Percentiles rank a stretch among this genome's conserved stretches.
phyloP scores from a whole-genome alignment of 2,329 filamentous ascomycete genomes.

The Nemania sp. region DNA sequence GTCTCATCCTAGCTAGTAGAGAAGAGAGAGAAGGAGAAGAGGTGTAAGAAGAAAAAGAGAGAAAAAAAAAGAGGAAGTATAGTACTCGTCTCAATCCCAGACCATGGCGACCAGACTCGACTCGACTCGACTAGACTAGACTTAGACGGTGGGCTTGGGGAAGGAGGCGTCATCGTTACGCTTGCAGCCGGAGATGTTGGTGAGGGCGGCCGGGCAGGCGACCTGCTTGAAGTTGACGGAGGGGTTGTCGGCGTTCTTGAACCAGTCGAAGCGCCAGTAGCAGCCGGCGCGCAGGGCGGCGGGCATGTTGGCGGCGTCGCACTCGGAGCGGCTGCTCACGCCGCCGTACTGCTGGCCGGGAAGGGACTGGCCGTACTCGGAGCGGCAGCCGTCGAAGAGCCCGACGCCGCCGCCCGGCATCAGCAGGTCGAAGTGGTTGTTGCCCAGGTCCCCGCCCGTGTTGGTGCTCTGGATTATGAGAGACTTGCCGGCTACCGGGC shows the following conservation, averaged over 20 bases:
- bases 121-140: not conserved
- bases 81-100: too few species aligned
- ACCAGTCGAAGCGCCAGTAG: slow-evolving; percentile 60
- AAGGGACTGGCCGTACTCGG: slow-evolving; percentile 46
- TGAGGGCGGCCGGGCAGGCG: slow-evolving; percentile 51
- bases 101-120: too few species aligned
- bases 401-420: slow-evolving; percentile 56
- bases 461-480: slow-evolving; percentile 64
- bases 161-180: slow-evolving; percentile 33
- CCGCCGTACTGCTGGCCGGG: slow-evolving; percentile 54
- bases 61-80: too few species aligned
- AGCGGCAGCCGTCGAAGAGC: slow-evolving; percentile 50
- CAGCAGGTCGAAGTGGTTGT: slow-evolving; percentile 58
- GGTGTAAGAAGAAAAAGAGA: too few species aligned
- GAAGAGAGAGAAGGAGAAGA: too few species aligned
- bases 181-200: slow-evolving; percentile 48
- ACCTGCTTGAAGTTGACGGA: slow-evolving; percentile 51
- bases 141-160: slow-evolving; percentile 4
- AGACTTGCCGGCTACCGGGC: slow-evolving; percentile 54
- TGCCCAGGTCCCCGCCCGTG: slow-evolving; percentile 56
- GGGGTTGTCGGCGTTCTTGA: slow-evolving; percentile 54
- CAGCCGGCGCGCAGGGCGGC: slow-evolving; percentile 50
- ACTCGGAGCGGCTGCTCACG: slow-evolving; percentile 47
- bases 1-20: too few species aligned
- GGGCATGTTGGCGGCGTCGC: slow-evolving; percentile 47